Conservation (phyloP, 345 rosid species). For the Populus deltoides region DNA sequence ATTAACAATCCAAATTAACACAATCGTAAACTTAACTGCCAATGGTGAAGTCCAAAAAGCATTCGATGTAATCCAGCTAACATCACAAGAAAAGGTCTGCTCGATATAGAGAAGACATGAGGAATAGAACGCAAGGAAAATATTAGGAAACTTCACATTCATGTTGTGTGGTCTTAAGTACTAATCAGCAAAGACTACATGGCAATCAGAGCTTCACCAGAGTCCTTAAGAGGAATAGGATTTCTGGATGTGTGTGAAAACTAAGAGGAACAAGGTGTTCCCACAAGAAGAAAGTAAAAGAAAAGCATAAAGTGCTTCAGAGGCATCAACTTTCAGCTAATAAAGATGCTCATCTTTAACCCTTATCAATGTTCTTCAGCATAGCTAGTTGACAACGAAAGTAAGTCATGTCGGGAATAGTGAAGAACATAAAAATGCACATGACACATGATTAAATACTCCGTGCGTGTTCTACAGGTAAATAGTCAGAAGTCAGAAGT, state of each 20-base stretch:
- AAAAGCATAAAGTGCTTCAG: neutral
- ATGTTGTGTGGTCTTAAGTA: neutral
- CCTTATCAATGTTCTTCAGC: constrained; percentile 13
- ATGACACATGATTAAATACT: neutral
- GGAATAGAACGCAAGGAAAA: neutral
- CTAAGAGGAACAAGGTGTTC: neutral
- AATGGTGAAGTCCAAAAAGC: neutral
- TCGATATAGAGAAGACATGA: no score
- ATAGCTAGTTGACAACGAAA: neutral
- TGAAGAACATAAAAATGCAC: constrained; percentile 20
- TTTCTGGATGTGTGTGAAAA: neutral
- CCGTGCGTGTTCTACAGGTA: neutral
- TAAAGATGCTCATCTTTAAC: constrained; percentile 16
- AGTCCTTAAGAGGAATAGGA: no score
- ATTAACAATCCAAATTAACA: neutral
- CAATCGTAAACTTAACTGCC: neutral
- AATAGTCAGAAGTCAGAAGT: neutral
- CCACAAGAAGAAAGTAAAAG: neutral
- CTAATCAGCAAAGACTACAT: neutral
- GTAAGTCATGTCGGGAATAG: constrained; percentile 17
- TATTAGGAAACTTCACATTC: neutral
- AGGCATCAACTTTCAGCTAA: neutral
- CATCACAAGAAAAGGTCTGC: neutral
- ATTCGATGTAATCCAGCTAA: neutral
- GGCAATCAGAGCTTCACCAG: neutral